A percentile compares a stretch with the other conserved stretches of the same genome.
Conservation (phyloP, 768 basidiomycete species). For the Phaffia tasmanica region DNA sequence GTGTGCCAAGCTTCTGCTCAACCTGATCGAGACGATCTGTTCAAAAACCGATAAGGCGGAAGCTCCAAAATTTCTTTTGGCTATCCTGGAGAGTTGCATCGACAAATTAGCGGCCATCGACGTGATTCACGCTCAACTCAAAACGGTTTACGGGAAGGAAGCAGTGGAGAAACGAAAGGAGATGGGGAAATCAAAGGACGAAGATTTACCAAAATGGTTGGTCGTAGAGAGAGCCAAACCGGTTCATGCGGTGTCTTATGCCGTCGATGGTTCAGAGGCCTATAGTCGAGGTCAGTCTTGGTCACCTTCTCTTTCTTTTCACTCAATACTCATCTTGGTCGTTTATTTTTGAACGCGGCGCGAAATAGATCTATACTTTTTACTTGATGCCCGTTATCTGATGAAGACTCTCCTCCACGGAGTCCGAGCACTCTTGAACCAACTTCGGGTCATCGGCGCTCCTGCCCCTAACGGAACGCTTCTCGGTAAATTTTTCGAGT, state of each 20-base stretch:
- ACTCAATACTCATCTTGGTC: background rate
- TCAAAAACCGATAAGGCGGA: constrained; percentile 60
- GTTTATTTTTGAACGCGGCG: background rate
- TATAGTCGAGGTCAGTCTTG: constrained; percentile 57
- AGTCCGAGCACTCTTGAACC: constrained; percentile 64
- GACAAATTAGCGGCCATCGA: constrained; percentile 75
- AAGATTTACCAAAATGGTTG: constrained; percentile 45
- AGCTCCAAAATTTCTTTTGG: constrained; percentile 56
- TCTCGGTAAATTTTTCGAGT: constrained; percentile 76
- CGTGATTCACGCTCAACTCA: constrained; percentile 50
- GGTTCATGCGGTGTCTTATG: constrained; percentile 62
- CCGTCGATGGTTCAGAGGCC: constrained; percentile 61
- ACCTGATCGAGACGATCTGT: constrained; percentile 69
- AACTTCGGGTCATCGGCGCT: constrained; percentile 67
- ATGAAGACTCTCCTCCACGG: constrained; percentile 82
- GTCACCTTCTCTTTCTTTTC: background rate
- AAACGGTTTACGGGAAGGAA: constrained; percentile 34
- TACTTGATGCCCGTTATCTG: constrained; percentile 61
- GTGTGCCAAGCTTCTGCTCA: constrained; percentile 85
- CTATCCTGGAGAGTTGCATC: constrained; percentile 70
- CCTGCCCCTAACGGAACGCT: constrained; percentile 72
- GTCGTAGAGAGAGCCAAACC: constrained; percentile 78
- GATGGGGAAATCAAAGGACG: constrained; percentile 34
- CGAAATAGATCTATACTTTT: constrained; percentile 18
- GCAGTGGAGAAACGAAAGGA: constrained; percentile 31